phyloP scores from a whole-genome alignment of 2,329 filamentous ascomycete genomes.

The Botrytis fabae region DNA sequence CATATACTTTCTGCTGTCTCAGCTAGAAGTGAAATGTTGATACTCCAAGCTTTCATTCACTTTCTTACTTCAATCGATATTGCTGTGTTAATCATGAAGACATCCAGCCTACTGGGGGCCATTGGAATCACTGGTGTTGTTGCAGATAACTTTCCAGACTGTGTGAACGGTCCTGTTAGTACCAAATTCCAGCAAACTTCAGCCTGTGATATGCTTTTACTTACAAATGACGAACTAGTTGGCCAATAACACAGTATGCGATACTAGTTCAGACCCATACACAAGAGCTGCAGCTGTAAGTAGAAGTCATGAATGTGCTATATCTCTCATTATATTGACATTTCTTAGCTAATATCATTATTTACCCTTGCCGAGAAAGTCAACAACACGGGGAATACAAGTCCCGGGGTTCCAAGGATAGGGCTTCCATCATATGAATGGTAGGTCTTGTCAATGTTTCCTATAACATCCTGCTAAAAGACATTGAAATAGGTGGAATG shows the following conservation, averaged over 20 bases:
- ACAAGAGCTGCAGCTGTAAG: conserved; percentile 30
- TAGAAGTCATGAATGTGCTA: background rate
- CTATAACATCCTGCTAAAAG: background rate
- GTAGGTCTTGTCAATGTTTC: conserved; percentile 22
- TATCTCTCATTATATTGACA: background rate
- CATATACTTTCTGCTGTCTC: background rate
- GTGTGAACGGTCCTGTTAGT: conserved; percentile 47
- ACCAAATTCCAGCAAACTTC: background rate
- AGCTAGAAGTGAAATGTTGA: background rate
- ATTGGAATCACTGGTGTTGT: background rate
- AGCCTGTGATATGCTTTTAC: background rate
- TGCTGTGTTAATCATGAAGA: background rate
- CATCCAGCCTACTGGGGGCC: background rate
- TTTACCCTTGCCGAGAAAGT: conserved; percentile 28
- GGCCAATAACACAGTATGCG: conserved; percentile 40
- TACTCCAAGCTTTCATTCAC: background rate
- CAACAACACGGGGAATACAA: conserved; percentile 25
- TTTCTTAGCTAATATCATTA: conserved; percentile 21
- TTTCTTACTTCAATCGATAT: background rate
- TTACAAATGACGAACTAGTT: conserved; percentile 39
- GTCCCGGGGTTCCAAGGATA: conserved; percentile 29
- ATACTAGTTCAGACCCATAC: conserved; percentile 25
- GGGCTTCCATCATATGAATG: conserved; percentile 52
- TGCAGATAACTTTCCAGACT: conserved; percentile 49
- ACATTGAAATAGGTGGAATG: conserved; percentile 48